These are phyloP conservation scores for Pythium brassicae DNA, from an alignment of 352 stramenopile genomes.

Conservation along the genomic window DNA sequence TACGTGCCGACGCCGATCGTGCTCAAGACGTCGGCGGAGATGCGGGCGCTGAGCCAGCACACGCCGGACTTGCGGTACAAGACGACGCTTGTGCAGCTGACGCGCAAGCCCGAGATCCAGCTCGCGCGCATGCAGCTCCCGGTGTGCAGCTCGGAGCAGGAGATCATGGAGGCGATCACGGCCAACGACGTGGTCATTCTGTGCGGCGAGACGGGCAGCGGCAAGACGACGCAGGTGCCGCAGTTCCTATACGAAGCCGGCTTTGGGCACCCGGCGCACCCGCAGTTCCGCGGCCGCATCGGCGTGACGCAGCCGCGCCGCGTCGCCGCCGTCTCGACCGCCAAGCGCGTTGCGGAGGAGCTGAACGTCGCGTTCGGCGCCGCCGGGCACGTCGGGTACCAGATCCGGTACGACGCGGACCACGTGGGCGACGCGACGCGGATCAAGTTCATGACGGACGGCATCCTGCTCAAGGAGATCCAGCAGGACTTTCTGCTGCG, in stretches of 20 bases:
- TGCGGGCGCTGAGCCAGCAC: slow-evolving; percentile 48
- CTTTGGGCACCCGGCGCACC: slow-evolving; percentile 67
- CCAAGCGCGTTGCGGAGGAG: slow-evolving; percentile 97
- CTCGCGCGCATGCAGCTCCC: slow-evolving; percentile 93
- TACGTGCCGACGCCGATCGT: slow-evolving; percentile 69
- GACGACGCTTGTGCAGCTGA: slow-evolving; percentile 63
- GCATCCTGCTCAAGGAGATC: slow-evolving; percentile 98
- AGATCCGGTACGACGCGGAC: slow-evolving; percentile 97
- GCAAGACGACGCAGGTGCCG: slow-evolving; percentile 98
- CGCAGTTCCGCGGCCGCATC: slow-evolving; percentile 66
- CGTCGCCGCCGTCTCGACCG: slow-evolving; percentile 97
- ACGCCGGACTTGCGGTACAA: slow-evolving; percentile 46
- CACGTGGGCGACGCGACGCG: slow-evolving; percentile 88
- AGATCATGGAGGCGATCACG: slow-evolving; percentile 98
- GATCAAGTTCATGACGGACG: slow-evolving; percentile 99
- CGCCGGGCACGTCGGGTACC: slow-evolving; percentile 91
- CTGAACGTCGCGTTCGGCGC: slow-evolving; percentile 87
- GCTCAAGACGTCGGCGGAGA: slow-evolving; percentile 60
- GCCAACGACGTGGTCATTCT: slow-evolving; percentile 97
- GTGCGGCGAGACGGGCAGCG: slow-evolving; percentile 97
- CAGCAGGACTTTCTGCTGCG: slow-evolving; percentile 81
- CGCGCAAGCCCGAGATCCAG: slow-evolving; percentile 84
- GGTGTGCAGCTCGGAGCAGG: slow-evolving; percentile 97
- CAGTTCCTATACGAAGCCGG: slow-evolving; percentile 98
- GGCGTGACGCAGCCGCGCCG: slow-evolving; percentile 97